Percentiles rank a stretch among this genome's conserved stretches.
Conservation (phyloP, 768 basidiomycete species). For the Xerocomellus dryophilus region DNA sequence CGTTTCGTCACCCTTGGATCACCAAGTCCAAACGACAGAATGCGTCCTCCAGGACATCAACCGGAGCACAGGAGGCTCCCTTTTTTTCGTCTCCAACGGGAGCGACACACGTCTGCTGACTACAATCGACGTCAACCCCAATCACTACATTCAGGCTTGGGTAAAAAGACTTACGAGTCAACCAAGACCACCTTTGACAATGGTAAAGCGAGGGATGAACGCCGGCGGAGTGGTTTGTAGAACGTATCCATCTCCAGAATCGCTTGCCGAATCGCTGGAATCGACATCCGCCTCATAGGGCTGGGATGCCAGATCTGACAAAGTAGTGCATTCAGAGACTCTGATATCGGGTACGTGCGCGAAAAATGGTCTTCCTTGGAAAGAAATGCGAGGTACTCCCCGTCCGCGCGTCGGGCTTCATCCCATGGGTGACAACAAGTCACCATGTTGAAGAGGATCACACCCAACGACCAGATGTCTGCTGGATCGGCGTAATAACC, state of each 20-base stretch:
- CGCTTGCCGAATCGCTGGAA: slow-evolving; percentile 18
- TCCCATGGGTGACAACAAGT: slow-evolving; percentile 41
- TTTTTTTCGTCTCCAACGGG: not conserved
- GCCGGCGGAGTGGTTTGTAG: slow-evolving; percentile 1
- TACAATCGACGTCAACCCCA: slow-evolving; percentile 1
- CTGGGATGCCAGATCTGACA: slow-evolving; percentile 15
- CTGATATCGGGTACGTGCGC: slow-evolving; percentile 9
- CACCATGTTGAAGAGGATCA: slow-evolving; percentile 84
- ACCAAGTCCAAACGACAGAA: not conserved
- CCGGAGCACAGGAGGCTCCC: not conserved
- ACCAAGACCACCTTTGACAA: not conserved
- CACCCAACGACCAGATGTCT: slow-evolving; percentile 72
- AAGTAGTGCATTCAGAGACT: slow-evolving; percentile 5
- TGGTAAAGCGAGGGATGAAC: not conserved
- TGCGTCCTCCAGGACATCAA: not conserved
- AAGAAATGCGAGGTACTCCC: slow-evolving; percentile 2
- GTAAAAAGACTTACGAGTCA: slow-evolving; percentile 14
- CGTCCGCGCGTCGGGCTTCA: slow-evolving; percentile 3
- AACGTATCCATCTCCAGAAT: slow-evolving; percentile 14
- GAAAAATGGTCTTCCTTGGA: not conserved
- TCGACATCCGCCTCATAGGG: slow-evolving; percentile 12
- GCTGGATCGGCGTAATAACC: slow-evolving; percentile 25
- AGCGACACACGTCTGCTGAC: slow-evolving; percentile 12
- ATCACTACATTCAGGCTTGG: too few species aligned
- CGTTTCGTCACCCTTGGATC: not conserved